A percentile compares a stretch with the other conserved stretches of the same genome.
Conservation (phyloP, 352 stramenopile genomes). For the Globisporangium cystogenes region DNA sequence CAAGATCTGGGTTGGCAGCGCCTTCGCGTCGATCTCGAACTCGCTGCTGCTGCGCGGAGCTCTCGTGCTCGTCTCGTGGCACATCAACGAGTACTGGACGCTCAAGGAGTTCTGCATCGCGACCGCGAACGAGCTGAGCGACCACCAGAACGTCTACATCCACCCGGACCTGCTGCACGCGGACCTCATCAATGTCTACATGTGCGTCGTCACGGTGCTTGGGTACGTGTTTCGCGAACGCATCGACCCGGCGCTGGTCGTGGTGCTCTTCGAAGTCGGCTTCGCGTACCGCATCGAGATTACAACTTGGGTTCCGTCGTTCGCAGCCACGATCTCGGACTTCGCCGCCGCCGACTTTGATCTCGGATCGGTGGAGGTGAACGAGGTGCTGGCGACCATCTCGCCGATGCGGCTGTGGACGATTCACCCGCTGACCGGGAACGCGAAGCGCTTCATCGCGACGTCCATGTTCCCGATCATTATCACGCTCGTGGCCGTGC, state of each 20-base stretch:
- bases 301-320: not conserved
- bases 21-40: constrained; percentile 29
- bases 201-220: constrained; percentile 18
- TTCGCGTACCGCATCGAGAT: constrained; percentile 14
- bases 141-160: constrained; percentile 21
- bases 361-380: not conserved
- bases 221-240: constrained; percentile 19
- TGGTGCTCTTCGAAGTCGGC: constrained; percentile 20
- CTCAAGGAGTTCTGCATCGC: constrained; percentile 23
- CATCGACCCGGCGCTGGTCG: constrained; percentile 24
- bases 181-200: constrained; percentile 29
- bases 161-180: constrained; percentile 20
- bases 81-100: constrained; percentile 31
- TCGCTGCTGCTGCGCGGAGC: constrained; percentile 26
- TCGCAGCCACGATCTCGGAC: not conserved
- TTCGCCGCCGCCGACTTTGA: not conserved
- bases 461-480: not conserved
- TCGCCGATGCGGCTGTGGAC: constrained; percentile 6
- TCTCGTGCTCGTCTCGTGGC: constrained; percentile 23
- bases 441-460: not conserved
- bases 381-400: not conserved
- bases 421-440: not conserved
- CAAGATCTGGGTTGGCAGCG: constrained; percentile 35
- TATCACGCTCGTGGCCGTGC: not conserved
- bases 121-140: constrained; percentile 15